A percentile compares a stretch with the other conserved stretches of the same genome.
These are phyloP conservation scores for Solanum corneliomulleri DNA, from an alignment of 257 asterid genomes.

Conservation along the genomic window DNA sequence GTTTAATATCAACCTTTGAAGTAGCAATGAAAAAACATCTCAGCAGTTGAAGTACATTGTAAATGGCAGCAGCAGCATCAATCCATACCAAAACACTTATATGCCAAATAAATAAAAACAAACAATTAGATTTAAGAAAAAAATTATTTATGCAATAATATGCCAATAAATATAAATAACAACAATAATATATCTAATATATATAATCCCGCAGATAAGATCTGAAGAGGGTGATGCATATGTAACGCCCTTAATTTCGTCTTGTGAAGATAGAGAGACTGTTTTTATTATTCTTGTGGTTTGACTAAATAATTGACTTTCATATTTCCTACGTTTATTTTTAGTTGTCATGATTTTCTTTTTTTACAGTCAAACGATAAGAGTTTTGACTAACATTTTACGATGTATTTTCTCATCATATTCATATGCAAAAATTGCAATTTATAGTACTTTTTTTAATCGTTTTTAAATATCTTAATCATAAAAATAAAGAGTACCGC, in stretches of 20 bases:
- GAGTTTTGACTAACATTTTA: too few species aligned
- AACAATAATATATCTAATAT: background rate
- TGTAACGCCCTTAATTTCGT: rapidly evolving
- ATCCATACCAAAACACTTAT: constrained; percentile 45
- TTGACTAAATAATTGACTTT: background rate
- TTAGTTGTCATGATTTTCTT: too few species aligned
- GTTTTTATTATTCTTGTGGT: background rate
- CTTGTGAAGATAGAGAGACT: background rate
- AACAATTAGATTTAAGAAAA: background rate
- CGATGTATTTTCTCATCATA: too few species aligned
- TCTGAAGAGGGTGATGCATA: background rate
- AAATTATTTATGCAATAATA: background rate
- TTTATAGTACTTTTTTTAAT: too few species aligned
- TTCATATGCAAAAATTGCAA: too few species aligned
- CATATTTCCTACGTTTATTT: background rate
- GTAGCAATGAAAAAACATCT: constrained; percentile 13
- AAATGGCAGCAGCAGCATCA: constrained; percentile 44
- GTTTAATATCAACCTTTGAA: constrained; percentile 5
- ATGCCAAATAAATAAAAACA: background rate
- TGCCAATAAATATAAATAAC: background rate
- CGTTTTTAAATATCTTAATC: too few species aligned
- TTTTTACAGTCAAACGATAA: too few species aligned
- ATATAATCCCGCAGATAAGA: background rate
- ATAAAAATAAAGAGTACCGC: too few species aligned
- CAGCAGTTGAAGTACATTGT: constrained; percentile 39